Conservation (phyloP, 768 basidiomycete species). For the Postia placenta region DNA sequence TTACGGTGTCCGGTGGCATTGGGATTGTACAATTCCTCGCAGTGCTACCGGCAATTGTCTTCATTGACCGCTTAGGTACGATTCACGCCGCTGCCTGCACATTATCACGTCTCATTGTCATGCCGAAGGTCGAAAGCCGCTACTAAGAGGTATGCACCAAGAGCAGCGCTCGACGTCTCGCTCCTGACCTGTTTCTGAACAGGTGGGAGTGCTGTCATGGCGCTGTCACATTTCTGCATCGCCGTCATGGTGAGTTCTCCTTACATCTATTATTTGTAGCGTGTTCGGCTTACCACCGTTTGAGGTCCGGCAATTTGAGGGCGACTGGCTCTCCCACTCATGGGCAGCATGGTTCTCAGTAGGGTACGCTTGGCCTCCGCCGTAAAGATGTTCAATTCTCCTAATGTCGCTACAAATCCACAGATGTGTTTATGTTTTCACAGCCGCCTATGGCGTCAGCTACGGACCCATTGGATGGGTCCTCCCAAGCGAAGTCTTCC, state of each 20-base stretch:
- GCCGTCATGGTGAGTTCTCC: conserved; percentile 46
- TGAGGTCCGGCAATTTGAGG: conserved; percentile 43
- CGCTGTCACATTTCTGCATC: conserved; percentile 56
- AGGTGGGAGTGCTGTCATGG: conserved; percentile 62
- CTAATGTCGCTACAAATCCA: too few species aligned
- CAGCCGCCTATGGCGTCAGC: conserved; percentile 69
- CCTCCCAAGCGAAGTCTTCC: conserved; percentile 78
- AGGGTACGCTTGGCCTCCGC: conserved; percentile 48
- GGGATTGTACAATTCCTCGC: conserved; percentile 75
- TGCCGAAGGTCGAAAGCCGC: conserved; percentile 51
- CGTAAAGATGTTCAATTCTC: too few species aligned
- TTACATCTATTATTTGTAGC: not conserved
- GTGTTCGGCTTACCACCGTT: not conserved
- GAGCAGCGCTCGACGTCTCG: not conserved
- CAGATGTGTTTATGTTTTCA: conserved; percentile 63
- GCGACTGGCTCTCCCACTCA: conserved; percentile 53
- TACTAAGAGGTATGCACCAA: conserved; percentile 42
- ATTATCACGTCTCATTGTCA: not conserved
- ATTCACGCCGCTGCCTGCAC: not conserved
- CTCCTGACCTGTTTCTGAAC: not conserved
- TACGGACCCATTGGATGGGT: conserved; percentile 84
- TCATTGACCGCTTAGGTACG: conserved; percentile 57
- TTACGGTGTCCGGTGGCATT: conserved; percentile 73
- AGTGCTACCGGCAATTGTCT: conserved; percentile 66
- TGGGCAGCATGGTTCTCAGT: conserved; percentile 67